A percentile compares a stretch with the other conserved stretches of the same genome.
Conservation (phyloP, 2,329 filamentous ascomycete species). For the Fusarium vanettenii region DNA sequence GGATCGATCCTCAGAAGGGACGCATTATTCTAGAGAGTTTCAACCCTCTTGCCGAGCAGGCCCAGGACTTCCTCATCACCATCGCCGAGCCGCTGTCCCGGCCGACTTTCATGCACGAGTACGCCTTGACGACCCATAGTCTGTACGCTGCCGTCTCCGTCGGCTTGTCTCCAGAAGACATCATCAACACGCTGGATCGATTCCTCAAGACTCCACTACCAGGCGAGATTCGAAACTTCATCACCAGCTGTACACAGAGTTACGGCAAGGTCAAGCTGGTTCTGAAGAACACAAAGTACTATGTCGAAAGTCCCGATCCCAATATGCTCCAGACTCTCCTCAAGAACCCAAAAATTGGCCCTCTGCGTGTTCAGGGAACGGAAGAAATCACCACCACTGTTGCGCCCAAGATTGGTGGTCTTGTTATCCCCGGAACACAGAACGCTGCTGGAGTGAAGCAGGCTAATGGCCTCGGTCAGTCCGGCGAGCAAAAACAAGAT, state of each 20-base stretch:
- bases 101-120: slow-evolving; percentile 93
- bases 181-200: slow-evolving; percentile 87
- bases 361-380: slow-evolving; percentile 78
- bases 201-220: slow-evolving; percentile 91
- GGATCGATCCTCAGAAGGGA: slow-evolving; percentile 89
- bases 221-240: slow-evolving; percentile 82
- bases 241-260: slow-evolving; percentile 82
- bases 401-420: slow-evolving; percentile 85
- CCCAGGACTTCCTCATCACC: slow-evolving; percentile 94
- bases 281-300: slow-evolving; percentile 93
- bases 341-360: slow-evolving; percentile 83
- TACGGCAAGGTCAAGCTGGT: slow-evolving; percentile 98
- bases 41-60: slow-evolving; percentile 85
- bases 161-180: slow-evolving; percentile 88
- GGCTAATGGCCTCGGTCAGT: slow-evolving; percentile 58
- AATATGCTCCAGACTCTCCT: slow-evolving; percentile 88
- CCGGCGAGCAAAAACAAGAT: slow-evolving; percentile 55
- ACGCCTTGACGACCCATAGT: slow-evolving; percentile 90
- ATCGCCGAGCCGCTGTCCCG: slow-evolving; percentile 94
- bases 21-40: slow-evolving; percentile 95
- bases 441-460: slow-evolving; percentile 91
- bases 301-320: slow-evolving; percentile 90
- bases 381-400: slow-evolving; percentile 81
- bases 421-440: slow-evolving; percentile 95
- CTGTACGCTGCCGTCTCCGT: slow-evolving; percentile 96